Conservation (phyloP, 345 rosid species). For the Carallia pectinifolia region DNA sequence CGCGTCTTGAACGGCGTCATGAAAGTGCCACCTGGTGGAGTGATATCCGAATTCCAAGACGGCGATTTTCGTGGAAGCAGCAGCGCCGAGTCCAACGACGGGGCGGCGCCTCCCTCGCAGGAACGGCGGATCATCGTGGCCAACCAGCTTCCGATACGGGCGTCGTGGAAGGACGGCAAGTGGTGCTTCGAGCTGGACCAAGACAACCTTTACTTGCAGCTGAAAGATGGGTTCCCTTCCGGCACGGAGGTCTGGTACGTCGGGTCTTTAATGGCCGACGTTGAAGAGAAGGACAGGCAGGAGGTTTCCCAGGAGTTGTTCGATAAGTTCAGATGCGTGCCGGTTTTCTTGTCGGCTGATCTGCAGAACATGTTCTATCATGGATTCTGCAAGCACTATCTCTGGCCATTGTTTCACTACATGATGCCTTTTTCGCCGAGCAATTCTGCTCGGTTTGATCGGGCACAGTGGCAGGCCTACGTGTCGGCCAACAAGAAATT, state of each 20-base stretch:
- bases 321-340: constrained; percentile 61
- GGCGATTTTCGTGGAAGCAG: constrained; percentile 3
- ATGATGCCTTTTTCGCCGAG: constrained; percentile 54
- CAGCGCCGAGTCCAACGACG: constrained; percentile 16
- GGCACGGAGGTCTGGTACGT: constrained; percentile 58
- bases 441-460: constrained; percentile 54
- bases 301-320: constrained; percentile 46
- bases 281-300: constrained; percentile 53
- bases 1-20: constrained; percentile 49
- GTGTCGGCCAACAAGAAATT: constrained; percentile 57
- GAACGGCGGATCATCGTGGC: constrained; percentile 59
- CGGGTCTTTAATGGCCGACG: constrained; percentile 56
- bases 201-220: constrained; percentile 53
- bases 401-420: constrained; percentile 86
- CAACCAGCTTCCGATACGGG: constrained; percentile 65
- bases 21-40: constrained; percentile 16
- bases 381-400: constrained; percentile 83
- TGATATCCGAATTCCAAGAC: constrained; percentile 37
- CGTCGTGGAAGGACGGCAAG: constrained; percentile 28
- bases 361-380: constrained; percentile 57
- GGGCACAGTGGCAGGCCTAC: constrained; percentile 62
- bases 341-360: constrained; percentile 61
- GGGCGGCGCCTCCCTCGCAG: not conserved
- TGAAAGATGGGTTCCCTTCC: constrained; percentile 59
- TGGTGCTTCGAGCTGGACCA: constrained; percentile 64